Evolutionary conservation across 108 stramenopile species (phyloP).

Genomic region (Nitzschia sp.): DNA sequence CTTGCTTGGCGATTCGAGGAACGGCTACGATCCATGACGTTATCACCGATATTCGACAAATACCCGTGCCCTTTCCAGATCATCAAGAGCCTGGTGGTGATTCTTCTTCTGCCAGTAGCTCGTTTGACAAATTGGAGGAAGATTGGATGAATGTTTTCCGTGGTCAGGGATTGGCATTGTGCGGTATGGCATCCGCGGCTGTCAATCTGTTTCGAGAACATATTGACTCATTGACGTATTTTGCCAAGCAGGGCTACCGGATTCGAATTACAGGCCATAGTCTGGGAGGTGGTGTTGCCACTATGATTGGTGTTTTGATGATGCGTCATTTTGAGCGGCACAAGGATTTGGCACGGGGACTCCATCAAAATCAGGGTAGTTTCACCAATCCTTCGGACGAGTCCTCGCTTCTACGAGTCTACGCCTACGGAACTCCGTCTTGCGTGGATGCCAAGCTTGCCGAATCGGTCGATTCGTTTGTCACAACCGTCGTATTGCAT

Average conservation of each 20-base stretch:
- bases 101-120: not conserved
- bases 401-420: conserved; percentile 59
- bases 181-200: conserved; percentile 87
- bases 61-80: conserved; percentile 85
- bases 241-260: conserved; percentile 76
- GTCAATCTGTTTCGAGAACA: conserved; percentile 78
- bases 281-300: conserved; percentile 88
- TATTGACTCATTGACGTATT: conserved; percentile 56
- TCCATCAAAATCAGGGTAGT: not conserved
- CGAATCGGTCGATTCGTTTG: conserved; percentile 63
- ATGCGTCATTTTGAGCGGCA: conserved; percentile 53
- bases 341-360: not conserved
- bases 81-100: conserved; percentile 33
- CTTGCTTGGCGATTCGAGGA: conserved; percentile 84
- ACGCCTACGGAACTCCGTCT: conserved; percentile 90
- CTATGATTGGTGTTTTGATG: conserved; percentile 80
- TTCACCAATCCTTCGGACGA: conserved; percentile 33
- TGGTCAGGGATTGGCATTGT: conserved; percentile 73
- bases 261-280: conserved; percentile 81
- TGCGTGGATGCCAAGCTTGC: conserved; percentile 88
- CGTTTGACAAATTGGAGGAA: conserved; percentile 32
- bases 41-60: conserved; percentile 93
- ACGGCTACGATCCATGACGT: conserved; percentile 94
- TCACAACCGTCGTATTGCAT: conserved; percentile 86
- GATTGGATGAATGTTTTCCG: conserved; percentile 79